These are phyloP conservation scores for Ampelomyces quisqualis DNA, from an alignment of 2,329 filamentous ascomycete species.

Conservation along the genomic window DNA sequence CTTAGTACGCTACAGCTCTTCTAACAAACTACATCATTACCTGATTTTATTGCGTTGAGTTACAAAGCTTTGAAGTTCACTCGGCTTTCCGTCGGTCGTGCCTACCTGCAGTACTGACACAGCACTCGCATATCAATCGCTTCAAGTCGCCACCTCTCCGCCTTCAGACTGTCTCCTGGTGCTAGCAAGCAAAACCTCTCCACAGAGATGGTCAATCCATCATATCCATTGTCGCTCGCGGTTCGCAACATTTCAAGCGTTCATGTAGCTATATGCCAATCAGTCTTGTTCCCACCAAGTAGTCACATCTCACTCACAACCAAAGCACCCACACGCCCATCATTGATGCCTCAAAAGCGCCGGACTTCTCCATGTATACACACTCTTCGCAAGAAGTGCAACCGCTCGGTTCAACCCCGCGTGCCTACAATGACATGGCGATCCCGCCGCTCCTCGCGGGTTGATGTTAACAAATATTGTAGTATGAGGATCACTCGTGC, in stretches of 20 bases:
- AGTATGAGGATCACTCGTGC: not conserved
- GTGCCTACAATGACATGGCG: slow-evolving; percentile 47
- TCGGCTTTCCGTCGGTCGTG: too few relatives aligned
- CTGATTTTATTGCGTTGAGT: too few relatives aligned
- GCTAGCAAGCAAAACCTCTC: too few relatives aligned
- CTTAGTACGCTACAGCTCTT: too few relatives aligned
- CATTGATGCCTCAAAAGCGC: slow-evolving; percentile 53
- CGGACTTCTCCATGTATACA: slow-evolving; percentile 52
- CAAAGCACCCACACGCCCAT: slow-evolving; percentile 18
- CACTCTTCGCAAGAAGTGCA: slow-evolving; percentile 46
- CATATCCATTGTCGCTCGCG: too few relatives aligned
- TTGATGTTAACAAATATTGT: slow-evolving; percentile 20
- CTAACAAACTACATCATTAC: too few relatives aligned
- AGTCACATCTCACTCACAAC: not conserved
- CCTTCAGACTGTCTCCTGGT: too few relatives aligned
- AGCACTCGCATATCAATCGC: too few relatives aligned
- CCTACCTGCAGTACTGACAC: too few relatives aligned
- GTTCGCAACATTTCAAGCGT: not conserved
- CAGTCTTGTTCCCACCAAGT: not conserved
- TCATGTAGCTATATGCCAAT: not conserved
- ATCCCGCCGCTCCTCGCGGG: slow-evolving; percentile 36
- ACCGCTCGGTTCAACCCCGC: slow-evolving; percentile 45
- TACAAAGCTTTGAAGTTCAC: too few relatives aligned
- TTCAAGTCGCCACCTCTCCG: too few relatives aligned
- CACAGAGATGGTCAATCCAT: too few relatives aligned